These are phyloP conservation scores for Lepiota venenata DNA, from an alignment of 768 basidiomycete species.

Conservation along the genomic window DNA sequence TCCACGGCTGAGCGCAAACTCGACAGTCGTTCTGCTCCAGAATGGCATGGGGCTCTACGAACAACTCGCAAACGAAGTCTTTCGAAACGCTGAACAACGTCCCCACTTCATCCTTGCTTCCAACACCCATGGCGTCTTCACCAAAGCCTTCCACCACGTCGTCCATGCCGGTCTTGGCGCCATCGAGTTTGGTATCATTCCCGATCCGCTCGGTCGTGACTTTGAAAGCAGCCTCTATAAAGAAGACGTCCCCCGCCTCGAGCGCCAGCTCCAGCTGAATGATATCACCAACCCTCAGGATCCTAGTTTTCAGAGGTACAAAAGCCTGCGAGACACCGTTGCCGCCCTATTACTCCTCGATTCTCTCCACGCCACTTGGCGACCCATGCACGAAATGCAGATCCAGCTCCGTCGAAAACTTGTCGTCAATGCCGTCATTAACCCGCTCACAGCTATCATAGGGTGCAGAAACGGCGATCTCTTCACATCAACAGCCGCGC, in stretches of 20 bases:
- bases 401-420: slow-evolving; percentile 74
- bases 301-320: slow-evolving; percentile 41
- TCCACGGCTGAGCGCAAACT: slow-evolving; percentile 58
- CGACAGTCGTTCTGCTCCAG: slow-evolving; percentile 89
- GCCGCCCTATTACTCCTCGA: slow-evolving; percentile 56
- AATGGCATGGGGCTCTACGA: slow-evolving; percentile 96
- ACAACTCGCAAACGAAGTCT: slow-evolving; percentile 59
- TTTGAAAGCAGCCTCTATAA: slow-evolving; percentile 55
- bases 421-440: slow-evolving; percentile 77
- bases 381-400: slow-evolving; percentile 63
- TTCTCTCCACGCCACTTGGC: slow-evolving; percentile 59
- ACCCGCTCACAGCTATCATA: slow-evolving; percentile 81
- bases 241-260: slow-evolving; percentile 24
- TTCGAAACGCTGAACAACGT: slow-evolving; percentile 66
- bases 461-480: slow-evolving; percentile 80
- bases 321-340: slow-evolving; percentile 65
- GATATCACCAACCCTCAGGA: slow-evolving; percentile 47
- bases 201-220: slow-evolving; percentile 59
- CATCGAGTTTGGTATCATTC: slow-evolving; percentile 77
- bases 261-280: slow-evolving; percentile 44
- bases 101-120: slow-evolving; percentile 85
- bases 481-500: slow-evolving; percentile 40
- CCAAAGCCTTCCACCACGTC: slow-evolving; percentile 47
- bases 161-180: slow-evolving; percentile 70
- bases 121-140: slow-evolving; percentile 78